Conservation (phyloP, 768 basidiomycete species). For the Russula brevipes region DNA sequence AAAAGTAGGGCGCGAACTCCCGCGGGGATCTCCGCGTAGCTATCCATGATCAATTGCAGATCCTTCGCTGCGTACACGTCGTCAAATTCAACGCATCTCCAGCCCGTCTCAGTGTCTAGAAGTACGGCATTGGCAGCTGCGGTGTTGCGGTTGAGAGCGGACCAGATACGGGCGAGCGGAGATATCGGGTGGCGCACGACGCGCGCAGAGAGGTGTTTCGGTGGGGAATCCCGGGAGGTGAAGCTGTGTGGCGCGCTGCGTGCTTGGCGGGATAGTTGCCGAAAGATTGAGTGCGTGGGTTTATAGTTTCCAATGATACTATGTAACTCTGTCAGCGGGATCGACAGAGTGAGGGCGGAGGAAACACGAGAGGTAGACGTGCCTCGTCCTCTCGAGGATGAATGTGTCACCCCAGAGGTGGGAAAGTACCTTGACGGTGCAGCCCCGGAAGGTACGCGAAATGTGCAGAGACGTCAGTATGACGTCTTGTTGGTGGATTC, state of each 20-base stretch:
- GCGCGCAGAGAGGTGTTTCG: constrained; percentile 16
- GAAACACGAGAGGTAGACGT: neutral
- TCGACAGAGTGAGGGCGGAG: neutral
- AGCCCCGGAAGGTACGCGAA: constrained; percentile 18
- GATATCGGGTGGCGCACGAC: constrained; percentile 24
- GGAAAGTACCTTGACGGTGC: constrained; percentile 21
- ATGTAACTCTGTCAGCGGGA: neutral
- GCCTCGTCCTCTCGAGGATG: constrained; percentile 20
- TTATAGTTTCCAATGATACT: constrained; percentile 22
- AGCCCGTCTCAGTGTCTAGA: constrained; percentile 9
- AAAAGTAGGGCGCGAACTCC: constrained; percentile 19
- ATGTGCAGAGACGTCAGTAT: constrained; percentile 17
- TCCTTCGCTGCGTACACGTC: constrained; percentile 15
- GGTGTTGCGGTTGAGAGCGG: constrained; percentile 14
- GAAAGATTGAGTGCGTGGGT: constrained; percentile 17
- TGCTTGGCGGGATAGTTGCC: constrained; percentile 10
- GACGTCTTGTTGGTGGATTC: constrained; percentile 13
- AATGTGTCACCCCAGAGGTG: constrained; percentile 24
- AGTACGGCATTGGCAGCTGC: constrained; percentile 16
- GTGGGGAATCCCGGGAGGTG: neutral
- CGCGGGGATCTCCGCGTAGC: constrained; percentile 18
- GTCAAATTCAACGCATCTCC: constrained; percentile 6
- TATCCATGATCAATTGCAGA: constrained; percentile 5
- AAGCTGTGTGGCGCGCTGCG: constrained; percentile 7
- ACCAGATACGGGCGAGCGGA: constrained; percentile 24